Base-by-base conservation (phyloP, 2,329 filamentous ascomycete genomes). In the Pyrenophora graminea region DNA sequence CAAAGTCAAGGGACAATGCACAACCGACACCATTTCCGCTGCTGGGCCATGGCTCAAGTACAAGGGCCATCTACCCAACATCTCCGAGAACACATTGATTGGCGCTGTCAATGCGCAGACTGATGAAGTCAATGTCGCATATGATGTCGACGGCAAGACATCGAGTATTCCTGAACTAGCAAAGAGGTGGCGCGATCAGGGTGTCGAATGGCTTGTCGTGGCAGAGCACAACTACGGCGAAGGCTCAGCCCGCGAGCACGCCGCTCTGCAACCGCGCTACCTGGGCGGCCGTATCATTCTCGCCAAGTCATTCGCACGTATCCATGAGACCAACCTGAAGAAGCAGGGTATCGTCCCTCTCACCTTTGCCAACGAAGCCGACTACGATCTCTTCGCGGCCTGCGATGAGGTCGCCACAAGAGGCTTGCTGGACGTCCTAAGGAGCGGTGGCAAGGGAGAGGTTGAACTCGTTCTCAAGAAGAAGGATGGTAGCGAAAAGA, bases 31-130 rank as follows among this genome's bases (percentile, higher is more conserved):
- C 64, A 99, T 99, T 76, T 97, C 92, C 32, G 93, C 93, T 30
- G 93, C 93, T 1, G 93, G 93, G 5, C 93, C 93, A 13, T 97
- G 93, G 93, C 85, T 99, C 63, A 97, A 97, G 78, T 99, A 97
- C 85, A 97, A 97, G 82, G 94, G 94, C 57, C 94, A 99, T 76
- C 85, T 99, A 57, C 91, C 94, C 74, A 99, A 99, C 80, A 99
- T 99, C 74, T 89, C 87, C 64, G 91, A 91, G 71, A 99, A 99
- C 83, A 99, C 94, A 2, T 85, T 99, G 61, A 97, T 97, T 77
- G 94, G 91, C 46, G 94, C 94, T 53, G 82, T 92, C 71, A 97
- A 97, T 75, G 91, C 89, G 37, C 90, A 90, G 56, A 99, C 93
- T 0, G 89, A 88, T 63, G 92, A 96, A 75, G 92, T 94, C 59